Evolutionary conservation across 148 eudicot genomes (phyloP), one percentile per base, ranked within the genome.

Genomic region (Pharnaceum exiguum): DNA sequence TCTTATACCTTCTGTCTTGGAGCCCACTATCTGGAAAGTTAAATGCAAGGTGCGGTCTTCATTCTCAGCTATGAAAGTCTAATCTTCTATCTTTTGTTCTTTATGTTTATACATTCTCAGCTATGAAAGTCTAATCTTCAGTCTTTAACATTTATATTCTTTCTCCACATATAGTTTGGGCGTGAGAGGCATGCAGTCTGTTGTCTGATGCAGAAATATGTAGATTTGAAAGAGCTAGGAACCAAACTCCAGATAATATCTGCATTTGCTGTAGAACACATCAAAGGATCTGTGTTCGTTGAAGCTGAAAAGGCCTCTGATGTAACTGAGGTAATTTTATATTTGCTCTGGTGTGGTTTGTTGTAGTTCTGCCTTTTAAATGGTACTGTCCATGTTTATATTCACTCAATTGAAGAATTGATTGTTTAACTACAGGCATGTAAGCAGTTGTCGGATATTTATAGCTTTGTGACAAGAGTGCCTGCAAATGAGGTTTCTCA

Each of bases 141-240:
- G n/a, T n/a, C n/a, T 21, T 56, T 23, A 13, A 36, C 15, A 46
- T 33, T 17, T 12, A 24, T 30, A 13, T 43, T 39, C 36, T 51
- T 25, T 18, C 33, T 36, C 21, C 25, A 39, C 50, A 0, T 69
- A n/a, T 64, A 93, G 99, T 87, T 79, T 78, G 96, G 96, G 45
- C 94, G 99, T 15, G 99, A 93, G 77, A 88, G 77, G 80, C 75
- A 85, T 49, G 78, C 94, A 21, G 88, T 82, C 42, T 81, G 88
- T 71, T 88, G 95, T 55, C 73, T 93, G 11, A 93, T 93, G 84
- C 96, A 93, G 68, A 93, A 93, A 72, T 85, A 27, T 66, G 83
- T 76, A 60, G 95, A 93, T 65, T 62, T 88, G 67, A 67, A 75
- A 45, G 59, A 45, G 32, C 66, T 86, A 42, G 90, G 95, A 31